Conservation (phyloP, 2,329 filamentous ascomycete genomes). For the Fusarium incarnatum region DNA sequence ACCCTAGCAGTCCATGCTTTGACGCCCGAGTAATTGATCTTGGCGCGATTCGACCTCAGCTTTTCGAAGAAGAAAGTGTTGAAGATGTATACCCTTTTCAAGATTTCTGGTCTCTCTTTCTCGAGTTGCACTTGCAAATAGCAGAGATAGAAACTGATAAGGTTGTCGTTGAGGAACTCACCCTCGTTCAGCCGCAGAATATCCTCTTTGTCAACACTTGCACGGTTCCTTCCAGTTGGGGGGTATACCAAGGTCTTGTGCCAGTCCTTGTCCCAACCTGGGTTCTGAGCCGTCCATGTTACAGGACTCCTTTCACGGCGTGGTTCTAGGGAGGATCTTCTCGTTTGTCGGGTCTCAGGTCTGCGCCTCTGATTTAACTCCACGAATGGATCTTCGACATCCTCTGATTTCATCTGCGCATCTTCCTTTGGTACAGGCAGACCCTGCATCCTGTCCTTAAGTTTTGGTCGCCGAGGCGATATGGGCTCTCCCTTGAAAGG, state of each 20-base stretch:
- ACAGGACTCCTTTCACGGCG: slow-evolving; percentile 33
- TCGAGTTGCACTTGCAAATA: slow-evolving; percentile 74
- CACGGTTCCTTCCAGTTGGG: slow-evolving; percentile 66
- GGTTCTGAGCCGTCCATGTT: slow-evolving; percentile 64
- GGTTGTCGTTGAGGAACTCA: slow-evolving; percentile 90
- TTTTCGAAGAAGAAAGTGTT: slow-evolving; percentile 92
- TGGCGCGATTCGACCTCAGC: slow-evolving; percentile 70
- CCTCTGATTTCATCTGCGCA: not conserved
- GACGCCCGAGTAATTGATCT: slow-evolving; percentile 87
- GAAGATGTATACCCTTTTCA: slow-evolving; percentile 83
- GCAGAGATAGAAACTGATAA: slow-evolving; percentile 88
- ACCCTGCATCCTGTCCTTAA: slow-evolving; percentile 46
- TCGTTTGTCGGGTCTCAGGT: slow-evolving; percentile 44
- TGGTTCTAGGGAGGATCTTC: slow-evolving; percentile 34
- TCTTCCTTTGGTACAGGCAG: not conserved
- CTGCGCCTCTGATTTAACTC: slow-evolving; percentile 23
- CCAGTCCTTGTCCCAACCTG: slow-evolving; percentile 65
- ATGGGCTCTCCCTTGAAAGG: slow-evolving; percentile 21
- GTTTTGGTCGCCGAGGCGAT: slow-evolving; percentile 27
- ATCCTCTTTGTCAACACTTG: slow-evolving; percentile 77
- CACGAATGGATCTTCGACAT: not conserved
- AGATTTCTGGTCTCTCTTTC: slow-evolving; percentile 63
- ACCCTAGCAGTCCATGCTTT: slow-evolving; percentile 88
- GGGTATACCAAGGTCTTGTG: slow-evolving; percentile 72
- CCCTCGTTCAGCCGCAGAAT: slow-evolving; percentile 83